Percentiles rank a stretch among this genome's conserved stretches.
These are phyloP conservation scores for Murraya paniculata DNA, from an alignment of 345 rosid genomes.

Conservation along the genomic window DNA sequence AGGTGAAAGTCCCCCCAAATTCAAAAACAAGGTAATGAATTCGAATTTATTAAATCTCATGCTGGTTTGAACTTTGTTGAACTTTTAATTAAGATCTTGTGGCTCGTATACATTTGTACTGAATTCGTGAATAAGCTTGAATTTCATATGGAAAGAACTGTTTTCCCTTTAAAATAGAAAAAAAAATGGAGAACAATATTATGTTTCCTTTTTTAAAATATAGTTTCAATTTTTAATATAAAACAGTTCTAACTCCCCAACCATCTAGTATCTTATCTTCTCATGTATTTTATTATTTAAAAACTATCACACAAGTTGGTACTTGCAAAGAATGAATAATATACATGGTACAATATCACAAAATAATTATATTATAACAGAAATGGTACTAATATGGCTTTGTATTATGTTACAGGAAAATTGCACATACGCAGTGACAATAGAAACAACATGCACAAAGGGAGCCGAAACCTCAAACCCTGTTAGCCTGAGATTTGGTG, in stretches of 20 bases:
- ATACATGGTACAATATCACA: too few species aligned
- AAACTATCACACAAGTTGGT: too few species aligned
- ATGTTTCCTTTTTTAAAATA: not conserved
- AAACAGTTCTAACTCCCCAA: not conserved
- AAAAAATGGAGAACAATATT: not conserved
- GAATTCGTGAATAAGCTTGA: not conserved
- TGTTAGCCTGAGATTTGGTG: slow-evolving; percentile 49
- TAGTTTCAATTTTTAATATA: not conserved
- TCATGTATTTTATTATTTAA: too few species aligned
- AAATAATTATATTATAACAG: too few species aligned
- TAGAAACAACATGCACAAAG: slow-evolving; percentile 43
- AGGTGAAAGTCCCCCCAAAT: slow-evolving; percentile 12
- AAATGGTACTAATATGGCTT: not conserved
- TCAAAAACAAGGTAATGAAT: slow-evolving; percentile 23
- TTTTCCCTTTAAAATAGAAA: not conserved
- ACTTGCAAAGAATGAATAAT: too few species aligned
- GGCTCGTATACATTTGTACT: not conserved
- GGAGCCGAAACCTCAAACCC: slow-evolving; percentile 45
- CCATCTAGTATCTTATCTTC: too few species aligned
- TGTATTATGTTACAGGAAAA: slow-evolving; percentile 14
- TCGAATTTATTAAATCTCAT: not conserved
- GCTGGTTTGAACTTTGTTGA: not conserved
- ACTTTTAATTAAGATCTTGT: not conserved
- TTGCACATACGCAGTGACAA: slow-evolving; percentile 45
- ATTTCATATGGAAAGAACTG: not conserved